Percentiles rank a stretch among this genome's conserved stretches.
These are phyloP conservation scores for Lupinus albus DNA, from an alignment of 306 rosid genomes.

Conservation along the genomic window DNA sequence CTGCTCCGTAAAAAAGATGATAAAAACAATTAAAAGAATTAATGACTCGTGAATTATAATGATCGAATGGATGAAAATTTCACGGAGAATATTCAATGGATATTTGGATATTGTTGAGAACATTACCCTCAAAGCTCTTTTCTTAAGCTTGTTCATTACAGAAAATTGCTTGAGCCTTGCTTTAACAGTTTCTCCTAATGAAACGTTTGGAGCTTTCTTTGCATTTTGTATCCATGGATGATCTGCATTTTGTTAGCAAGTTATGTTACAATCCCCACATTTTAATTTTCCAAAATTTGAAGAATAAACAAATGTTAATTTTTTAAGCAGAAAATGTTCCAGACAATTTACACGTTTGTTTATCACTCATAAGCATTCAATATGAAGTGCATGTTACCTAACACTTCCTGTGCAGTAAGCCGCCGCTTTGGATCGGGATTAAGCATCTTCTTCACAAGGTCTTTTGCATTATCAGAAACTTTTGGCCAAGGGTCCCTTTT, in stretches of 20 bases:
- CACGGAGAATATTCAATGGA: constrained; percentile 22
- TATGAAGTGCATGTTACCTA: constrained; percentile 59
- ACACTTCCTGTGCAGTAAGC: constrained; percentile 84
- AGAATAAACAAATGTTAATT: constrained; percentile 4
- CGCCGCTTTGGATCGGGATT: constrained; percentile 83
- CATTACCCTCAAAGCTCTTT: constrained; percentile 89
- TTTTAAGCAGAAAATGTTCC: constrained; percentile 1
- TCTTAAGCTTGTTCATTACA: constrained; percentile 98
- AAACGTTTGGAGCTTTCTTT: constrained; percentile 89
- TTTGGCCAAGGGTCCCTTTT: constrained; percentile 97
- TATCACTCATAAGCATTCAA: constrained; percentile 17
- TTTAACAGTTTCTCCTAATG: constrained; percentile 88
- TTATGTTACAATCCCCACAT: constrained; percentile 17
- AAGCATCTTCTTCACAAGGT: constrained; percentile 95
- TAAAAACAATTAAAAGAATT: constrained; percentile 20
- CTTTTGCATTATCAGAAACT: constrained; percentile 96
- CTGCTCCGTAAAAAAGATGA: constrained; percentile 57
- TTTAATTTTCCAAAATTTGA: constrained; percentile 22
- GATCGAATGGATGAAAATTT: constrained; percentile 17
- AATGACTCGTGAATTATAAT: constrained; percentile 17
- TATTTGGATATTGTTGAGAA: constrained; percentile 33
- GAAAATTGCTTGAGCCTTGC: constrained; percentile 96
- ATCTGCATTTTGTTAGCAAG: constrained; percentile 61
- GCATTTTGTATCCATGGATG: constrained; percentile 95
- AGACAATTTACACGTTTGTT: background rate